These are phyloP conservation scores for Calonectria crousiana DNA, from an alignment of 2,329 filamentous ascomycete species.

Conservation along the genomic window DNA sequence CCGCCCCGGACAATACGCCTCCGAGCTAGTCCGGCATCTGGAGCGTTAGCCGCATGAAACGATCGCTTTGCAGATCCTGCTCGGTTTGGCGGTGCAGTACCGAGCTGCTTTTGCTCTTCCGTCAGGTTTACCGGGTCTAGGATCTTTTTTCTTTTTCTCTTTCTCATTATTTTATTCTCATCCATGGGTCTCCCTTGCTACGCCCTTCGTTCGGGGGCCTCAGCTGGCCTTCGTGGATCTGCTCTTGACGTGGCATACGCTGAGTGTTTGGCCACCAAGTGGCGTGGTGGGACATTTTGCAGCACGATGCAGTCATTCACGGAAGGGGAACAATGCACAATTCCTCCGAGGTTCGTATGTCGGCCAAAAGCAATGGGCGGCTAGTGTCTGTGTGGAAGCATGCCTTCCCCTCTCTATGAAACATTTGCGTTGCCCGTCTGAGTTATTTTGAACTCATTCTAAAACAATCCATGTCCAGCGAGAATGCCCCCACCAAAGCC, in stretches of 20 bases:
- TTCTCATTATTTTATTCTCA: background rate
- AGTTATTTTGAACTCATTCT: constrained; percentile 5
- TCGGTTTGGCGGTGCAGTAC: background rate
- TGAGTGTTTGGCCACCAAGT: background rate
- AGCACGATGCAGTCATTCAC: background rate
- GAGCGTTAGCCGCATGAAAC: constrained; percentile 9
- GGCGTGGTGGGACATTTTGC: constrained; percentile 1
- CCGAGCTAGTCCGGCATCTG: constrained; percentile 11
- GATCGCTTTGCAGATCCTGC: constrained; percentile 11
- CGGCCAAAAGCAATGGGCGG: background rate
- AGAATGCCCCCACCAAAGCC: background rate
- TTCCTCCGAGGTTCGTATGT: background rate
- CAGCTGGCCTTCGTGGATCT: background rate
- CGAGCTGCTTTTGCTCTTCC: constrained; percentile 1
- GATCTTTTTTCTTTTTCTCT: background rate
- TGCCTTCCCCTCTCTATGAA: background rate
- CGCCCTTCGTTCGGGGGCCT: background rate
- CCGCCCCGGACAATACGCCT: background rate
- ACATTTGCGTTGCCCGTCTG: background rate
- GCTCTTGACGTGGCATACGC: background rate
- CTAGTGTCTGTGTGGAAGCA: background rate
- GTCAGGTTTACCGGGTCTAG: background rate
- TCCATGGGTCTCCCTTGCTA: constrained; percentile 5
- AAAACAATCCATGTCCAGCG: background rate
- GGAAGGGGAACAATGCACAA: background rate